Conservation (phyloP, 2,329 filamentous ascomycete genomes). For the Apiospora saccharicola region DNA sequence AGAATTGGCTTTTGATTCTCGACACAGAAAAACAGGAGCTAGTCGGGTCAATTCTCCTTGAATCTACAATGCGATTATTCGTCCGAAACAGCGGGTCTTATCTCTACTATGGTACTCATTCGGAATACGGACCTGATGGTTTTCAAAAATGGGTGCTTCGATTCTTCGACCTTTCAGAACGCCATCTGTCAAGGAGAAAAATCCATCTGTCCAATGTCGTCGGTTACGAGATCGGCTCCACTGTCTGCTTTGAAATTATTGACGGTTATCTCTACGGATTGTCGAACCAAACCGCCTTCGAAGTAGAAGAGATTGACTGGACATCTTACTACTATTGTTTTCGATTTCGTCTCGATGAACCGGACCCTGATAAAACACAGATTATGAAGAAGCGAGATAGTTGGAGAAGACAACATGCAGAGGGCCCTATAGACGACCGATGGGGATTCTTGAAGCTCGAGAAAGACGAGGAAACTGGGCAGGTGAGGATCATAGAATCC, state of each 20-base stretch:
- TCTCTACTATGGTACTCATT: slow-evolving; percentile 73
- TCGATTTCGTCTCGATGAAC: slow-evolving; percentile 63
- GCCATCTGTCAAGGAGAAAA: slow-evolving; percentile 50
- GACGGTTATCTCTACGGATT: slow-evolving; percentile 72
- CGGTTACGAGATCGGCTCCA: slow-evolving; percentile 70
- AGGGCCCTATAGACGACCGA: slow-evolving; percentile 76
- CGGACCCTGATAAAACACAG: slow-evolving; percentile 49
- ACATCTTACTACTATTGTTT: slow-evolving; percentile 74
- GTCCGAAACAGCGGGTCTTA: slow-evolving; percentile 68
- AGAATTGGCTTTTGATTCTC: slow-evolving; percentile 62
- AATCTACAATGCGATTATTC: slow-evolving; percentile 65
- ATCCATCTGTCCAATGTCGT: slow-evolving; percentile 65
- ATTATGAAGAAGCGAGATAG: slow-evolving; percentile 55
- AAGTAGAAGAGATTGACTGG: slow-evolving; percentile 70
- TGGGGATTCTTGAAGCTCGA: slow-evolving; percentile 74
- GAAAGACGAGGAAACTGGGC: slow-evolving; percentile 64
- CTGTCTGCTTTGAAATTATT: slow-evolving; percentile 76
- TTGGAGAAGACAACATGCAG: slow-evolving; percentile 72
- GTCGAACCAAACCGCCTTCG: slow-evolving; percentile 69
- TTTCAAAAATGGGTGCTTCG: slow-evolving; percentile 69
- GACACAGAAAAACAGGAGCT: slow-evolving; percentile 49
- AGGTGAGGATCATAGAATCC: slow-evolving; percentile 69
- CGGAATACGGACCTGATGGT: slow-evolving; percentile 58
- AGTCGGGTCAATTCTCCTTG: slow-evolving; percentile 50
- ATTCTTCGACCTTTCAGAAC: slow-evolving; percentile 55